Base-by-base conservation (phyloP, 768 basidiomycete genomes). In the Trametes cingulata region DNA sequence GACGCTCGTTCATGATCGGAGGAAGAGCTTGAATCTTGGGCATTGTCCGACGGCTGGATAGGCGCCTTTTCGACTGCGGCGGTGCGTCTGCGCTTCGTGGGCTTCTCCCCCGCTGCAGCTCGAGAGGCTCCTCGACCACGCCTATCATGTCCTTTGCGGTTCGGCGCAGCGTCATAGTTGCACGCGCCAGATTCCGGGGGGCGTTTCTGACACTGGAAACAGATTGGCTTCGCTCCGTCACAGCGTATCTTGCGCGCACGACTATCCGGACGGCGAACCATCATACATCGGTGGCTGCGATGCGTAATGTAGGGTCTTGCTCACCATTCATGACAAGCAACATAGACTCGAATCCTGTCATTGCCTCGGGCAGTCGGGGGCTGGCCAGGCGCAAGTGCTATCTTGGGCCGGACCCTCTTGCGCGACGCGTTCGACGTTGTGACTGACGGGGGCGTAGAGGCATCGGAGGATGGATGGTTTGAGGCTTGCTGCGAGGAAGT, bases 311-410 rank as follows among this genome's bases (percentile, higher is more conserved):
- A 12, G 20, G 19, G 17, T 8, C n/a, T 22, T 35, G 37, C 78
- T 33, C 62, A 88, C 90, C 90, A 91, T 72, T 90, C 88, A 20
- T 86, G 27, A 71, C 90, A 92, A 19, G 90, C 90, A 40, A 91
- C 87, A 61, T 84, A 92, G 15, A 91, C 90, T 35, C 90, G 80
- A 10, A 84, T 81, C 12, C 90, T 79, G 22, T 83, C 85, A 63
- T 82, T 90, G 12, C 90, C 90, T 68, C 90, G 87, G 0, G 88
- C 87, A 0, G 90, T 92, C 29, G 86, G 85, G 2, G 90, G 90
- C 63, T 92, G 90, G 65, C 86, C 85, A 2, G 86, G 79, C 1
- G 88, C 85, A 27, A 91, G 82, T 37, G 82, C 84, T 50, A 91
- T 87, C 43, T 69, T 82, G 17, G 80, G 78, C 58, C 84, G 64